Percentiles rank a stretch among this genome's conserved stretches.
Evolutionary conservation across 257 asterid genomes (phyloP).

Genomic region (Nemophila menziesii): DNA sequence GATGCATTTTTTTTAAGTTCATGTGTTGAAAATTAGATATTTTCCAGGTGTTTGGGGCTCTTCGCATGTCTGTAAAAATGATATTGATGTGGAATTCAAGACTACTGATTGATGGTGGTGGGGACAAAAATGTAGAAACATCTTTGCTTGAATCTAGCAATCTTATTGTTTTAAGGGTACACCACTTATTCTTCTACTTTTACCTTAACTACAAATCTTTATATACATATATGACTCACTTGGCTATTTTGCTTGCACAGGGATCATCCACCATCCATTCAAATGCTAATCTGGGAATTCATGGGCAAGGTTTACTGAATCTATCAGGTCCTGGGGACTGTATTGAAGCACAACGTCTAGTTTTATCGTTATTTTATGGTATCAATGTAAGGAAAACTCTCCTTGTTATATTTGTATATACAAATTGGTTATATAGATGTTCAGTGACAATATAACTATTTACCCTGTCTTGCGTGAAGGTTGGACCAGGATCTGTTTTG

Average conservation of each 20-base stretch:
- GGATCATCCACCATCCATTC: conserved; percentile 85
- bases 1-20: neutral
- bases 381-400: conserved; percentile 52
- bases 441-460: conserved; percentile 2
- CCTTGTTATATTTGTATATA: neutral
- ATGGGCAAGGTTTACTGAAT: conserved; percentile 88
- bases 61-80: conserved; percentile 98
- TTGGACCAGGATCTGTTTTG: conserved; percentile 87
- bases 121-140: conserved; percentile 92
- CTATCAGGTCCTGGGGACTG: conserved; percentile 93
- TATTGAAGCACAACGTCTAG: conserved; percentile 90
- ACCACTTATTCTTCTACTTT: conserved; percentile 7
- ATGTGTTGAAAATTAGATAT: neutral
- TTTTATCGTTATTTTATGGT: conserved; percentile 79
- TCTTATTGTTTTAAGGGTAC: conserved; percentile 90
- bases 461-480: conserved; percentile 31
- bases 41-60: conserved; percentile 94
- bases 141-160: conserved; percentile 97
- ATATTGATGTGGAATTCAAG: conserved; percentile 91
- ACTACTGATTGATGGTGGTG: conserved; percentile 96
- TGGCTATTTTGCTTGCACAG: conserved; percentile 26
- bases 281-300: conserved; percentile 92
- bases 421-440: neutral
- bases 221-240: conserved; percentile 8
- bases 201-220: conserved; percentile 8